Base-by-base conservation (phyloP, 78 protist genomes). In the Neovahlkampfia damariscottae region DNA sequence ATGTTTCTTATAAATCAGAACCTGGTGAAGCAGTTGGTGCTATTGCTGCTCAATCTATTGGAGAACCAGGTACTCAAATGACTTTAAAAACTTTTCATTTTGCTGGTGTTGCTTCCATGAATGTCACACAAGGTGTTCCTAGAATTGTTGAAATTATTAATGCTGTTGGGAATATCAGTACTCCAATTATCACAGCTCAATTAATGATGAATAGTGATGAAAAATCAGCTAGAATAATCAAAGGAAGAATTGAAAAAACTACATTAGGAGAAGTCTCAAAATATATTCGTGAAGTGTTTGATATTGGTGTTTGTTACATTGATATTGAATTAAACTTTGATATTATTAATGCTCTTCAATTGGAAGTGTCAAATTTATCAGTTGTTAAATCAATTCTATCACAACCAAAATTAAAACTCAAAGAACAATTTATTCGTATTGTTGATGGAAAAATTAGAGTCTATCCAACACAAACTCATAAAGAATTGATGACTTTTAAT, bases 51-150 rank as follows among this genome's bases (percentile, higher is more conserved):
- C 99, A 96, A 79, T 34, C 76, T 3, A 85, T 92, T 59, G 99
- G 99, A 29, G 99, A 96, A 72, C 99, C 99, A 27, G 98, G 95
- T 37, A 97, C 99, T 27, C 99, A 97, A 79, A 96, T 97, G 99
- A 97, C 99, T 9, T 88, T 97, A 72, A 95, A 96, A 82, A 97
- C 99, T 10, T 96, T 97, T 93, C 99, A 97, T 79, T 97, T 97
- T 75, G 99, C 99, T 67, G 99, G 99, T 73, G 98, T 94, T 35
- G 99, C 98, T 10, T 84, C 92, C 38, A 97, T 94, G 99, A 90
- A 84, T 82, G 78, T 93, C 74, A 95, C 97, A 2, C 87, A 84
- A 8, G 97, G 96, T 9, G 97, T 93, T 19, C 97, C 97, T 10
- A 82, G 97, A 9, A 88, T 93, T 80, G 80, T 85, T 85, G 99